Base-by-base conservation (phyloP, 148 eudicot species). In the Silene latifolia region DNA sequence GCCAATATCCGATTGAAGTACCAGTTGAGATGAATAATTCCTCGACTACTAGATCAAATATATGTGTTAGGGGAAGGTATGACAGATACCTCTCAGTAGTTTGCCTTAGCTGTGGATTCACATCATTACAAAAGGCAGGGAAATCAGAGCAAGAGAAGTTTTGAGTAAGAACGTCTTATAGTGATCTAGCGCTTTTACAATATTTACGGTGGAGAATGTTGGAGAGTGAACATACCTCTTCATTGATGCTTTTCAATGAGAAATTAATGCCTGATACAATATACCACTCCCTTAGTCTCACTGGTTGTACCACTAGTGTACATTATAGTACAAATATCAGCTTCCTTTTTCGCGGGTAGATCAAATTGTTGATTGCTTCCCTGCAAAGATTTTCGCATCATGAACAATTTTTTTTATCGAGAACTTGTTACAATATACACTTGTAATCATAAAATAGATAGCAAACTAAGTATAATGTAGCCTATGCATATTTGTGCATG, bases 11-110 rank as follows among this genome's bases (percentile, higher is more conserved):
- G 76, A 96, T 90, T 10, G 98, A 89, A 57, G 97, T 94, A 59
- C 99, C 99, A 59, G 70, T 79, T 10, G 84, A 83, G 79, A 96
- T 89, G 27, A 96, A 82, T 32, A 84, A 74, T 77, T 96, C 99
- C 83, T 96, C 99, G 35, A 92, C 79, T 19, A 89, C 97, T 44
- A 98, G 88, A 72, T 89, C 99, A 71, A 96, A 96, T 81, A 96
- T 96, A 65, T 96, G 99, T 58, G 99, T 98, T 72, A 96, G 79
- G 54, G 99, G 99, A 76, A 96, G 99, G 80, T 88, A 96, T 6
- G 99, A 96, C 12, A 96, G 75, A 69, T 85, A 96, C 13, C 89
- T 88, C 82, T 96, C 99, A 21, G n/a, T 74, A 81, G 86, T 61
- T 21, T 76, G 63, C n/a, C n/a, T n/a, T n/a, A 90, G 86, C 99